Conservation (phyloP, 2,329 filamentous ascomycete genomes). For the Pezicula rhizophila region DNA sequence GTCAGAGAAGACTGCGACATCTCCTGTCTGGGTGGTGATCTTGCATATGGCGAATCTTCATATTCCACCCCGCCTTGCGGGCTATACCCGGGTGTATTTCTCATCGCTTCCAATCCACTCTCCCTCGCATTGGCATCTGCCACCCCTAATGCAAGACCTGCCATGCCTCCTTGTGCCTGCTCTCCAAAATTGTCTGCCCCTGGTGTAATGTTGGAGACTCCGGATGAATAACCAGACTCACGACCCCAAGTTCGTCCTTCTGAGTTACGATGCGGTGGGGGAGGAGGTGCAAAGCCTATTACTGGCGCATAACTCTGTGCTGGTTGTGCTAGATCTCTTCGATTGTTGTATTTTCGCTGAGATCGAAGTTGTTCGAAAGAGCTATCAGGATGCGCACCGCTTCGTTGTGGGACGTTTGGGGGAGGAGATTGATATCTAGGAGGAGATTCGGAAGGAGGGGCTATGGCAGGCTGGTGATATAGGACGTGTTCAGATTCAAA, state of each 20-base stretch:
- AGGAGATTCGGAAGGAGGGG: slow-evolving; percentile 5
- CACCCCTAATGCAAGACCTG: slow-evolving; percentile 60
- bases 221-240: slow-evolving; percentile 17
- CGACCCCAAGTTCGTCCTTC: slow-evolving; percentile 20
- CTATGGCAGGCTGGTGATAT: neutral
- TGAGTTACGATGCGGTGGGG: slow-evolving; percentile 25
- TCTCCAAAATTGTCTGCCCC: slow-evolving; percentile 64
- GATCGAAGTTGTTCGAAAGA: slow-evolving; percentile 20
- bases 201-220: slow-evolving; percentile 42
- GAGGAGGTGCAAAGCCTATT: slow-evolving; percentile 17
- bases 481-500: slow-evolving; percentile 11
- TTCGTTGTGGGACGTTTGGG: slow-evolving; percentile 8
- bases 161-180: slow-evolving; percentile 57
- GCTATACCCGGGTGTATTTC: slow-evolving; percentile 29
- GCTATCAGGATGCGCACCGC: slow-evolving; percentile 19
- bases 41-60: slow-evolving; percentile 12
- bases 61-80: slow-evolving; percentile 9
- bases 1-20: slow-evolving; percentile 20
- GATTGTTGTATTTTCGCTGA: slow-evolving; percentile 14
- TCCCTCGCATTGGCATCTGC: slow-evolving; percentile 59
- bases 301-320: slow-evolving; percentile 12
- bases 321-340: slow-evolving; percentile 8
- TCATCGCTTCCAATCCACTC: slow-evolving; percentile 58
- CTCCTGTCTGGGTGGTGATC: slow-evolving; percentile 10
- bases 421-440: slow-evolving; percentile 8